These are phyloP conservation scores for Arthrocladium fulminans DNA, from an alignment of 2,329 filamentous ascomycete genomes.

Conservation along the genomic window DNA sequence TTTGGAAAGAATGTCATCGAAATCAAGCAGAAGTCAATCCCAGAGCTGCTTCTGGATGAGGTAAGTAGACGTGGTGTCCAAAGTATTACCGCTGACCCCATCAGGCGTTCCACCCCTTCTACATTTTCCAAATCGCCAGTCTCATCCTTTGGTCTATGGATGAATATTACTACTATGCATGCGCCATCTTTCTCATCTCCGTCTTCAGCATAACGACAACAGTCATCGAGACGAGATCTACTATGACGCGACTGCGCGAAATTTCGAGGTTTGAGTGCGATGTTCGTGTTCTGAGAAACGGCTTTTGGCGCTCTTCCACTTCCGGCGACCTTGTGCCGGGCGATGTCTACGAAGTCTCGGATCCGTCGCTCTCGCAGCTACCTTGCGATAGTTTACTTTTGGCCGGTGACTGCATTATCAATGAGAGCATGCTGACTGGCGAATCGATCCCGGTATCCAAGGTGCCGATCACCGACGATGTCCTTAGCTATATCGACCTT, in stretches of 20 bases:
- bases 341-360: slow-evolving; percentile 93
- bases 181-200: slow-evolving; percentile 91
- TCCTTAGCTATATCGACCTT: slow-evolving; percentile 66
- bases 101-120: slow-evolving; percentile 90
- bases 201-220: slow-evolving; percentile 84
- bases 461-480: slow-evolving; percentile 69
- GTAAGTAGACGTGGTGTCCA: slow-evolving; percentile 34
- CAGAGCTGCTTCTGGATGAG: slow-evolving; percentile 81
- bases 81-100: background rate
- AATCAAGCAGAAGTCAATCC: slow-evolving; percentile 78
- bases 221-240: slow-evolving; percentile 81
- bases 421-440: slow-evolving; percentile 96
- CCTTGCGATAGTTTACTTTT: slow-evolving; percentile 87
- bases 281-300: slow-evolving; percentile 82
- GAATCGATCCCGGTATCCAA: slow-evolving; percentile 98
- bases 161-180: slow-evolving; percentile 94
- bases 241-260: slow-evolving; percentile 81
- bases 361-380: slow-evolving; percentile 77
- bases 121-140: slow-evolving; percentile 95
- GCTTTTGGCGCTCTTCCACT: slow-evolving; percentile 85
- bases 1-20: slow-evolving; percentile 89
- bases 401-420: slow-evolving; percentile 93
- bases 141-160: slow-evolving; percentile 90
- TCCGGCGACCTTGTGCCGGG: slow-evolving; percentile 88
- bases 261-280: slow-evolving; percentile 94